Conservation (phyloP, 257 asterid species). For the Nicotiana obtusifolia region DNA sequence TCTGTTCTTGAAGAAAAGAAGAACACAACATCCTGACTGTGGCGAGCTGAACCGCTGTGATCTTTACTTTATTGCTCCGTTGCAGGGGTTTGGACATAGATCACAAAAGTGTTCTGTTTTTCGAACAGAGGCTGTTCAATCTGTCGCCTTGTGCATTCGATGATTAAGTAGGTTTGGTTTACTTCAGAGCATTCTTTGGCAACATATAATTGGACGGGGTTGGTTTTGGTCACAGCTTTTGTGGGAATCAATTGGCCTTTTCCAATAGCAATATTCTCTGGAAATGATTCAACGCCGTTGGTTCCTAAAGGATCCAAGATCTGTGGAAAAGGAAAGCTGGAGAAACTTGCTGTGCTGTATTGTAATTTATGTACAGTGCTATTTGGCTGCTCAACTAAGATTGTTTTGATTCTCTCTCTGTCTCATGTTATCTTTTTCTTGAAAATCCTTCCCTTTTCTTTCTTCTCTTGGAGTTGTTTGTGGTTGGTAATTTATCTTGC, state of each 20-base stretch:
- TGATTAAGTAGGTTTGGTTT: background rate
- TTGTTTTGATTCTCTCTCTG: background rate
- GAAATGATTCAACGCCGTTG: constrained; percentile 16
- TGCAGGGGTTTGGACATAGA: background rate
- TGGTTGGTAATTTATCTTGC: background rate
- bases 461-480: background rate
- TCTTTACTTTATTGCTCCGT: background rate
- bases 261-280: constrained; percentile 21
- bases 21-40: constrained; percentile 30
- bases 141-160: background rate
- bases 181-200: constrained; percentile 9
- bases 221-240: constrained; percentile 20
- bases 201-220: constrained; percentile 20
- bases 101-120: background rate
- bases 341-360: constrained; percentile 36
- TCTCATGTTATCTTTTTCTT: background rate
- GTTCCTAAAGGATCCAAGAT: constrained; percentile 25
- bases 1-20: constrained; percentile 62
- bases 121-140: constrained; percentile 1
- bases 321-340: constrained; percentile 28
- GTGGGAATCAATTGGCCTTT: constrained; percentile 25
- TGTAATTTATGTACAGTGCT: constrained; percentile 67
- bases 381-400: constrained; percentile 33
- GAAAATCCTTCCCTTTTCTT: background rate
- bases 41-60: constrained; percentile 7